These are phyloP conservation scores for Aspergillus pseudoviridinutans DNA, from an alignment of 2,329 filamentous ascomycete genomes.

Conservation along the genomic window DNA sequence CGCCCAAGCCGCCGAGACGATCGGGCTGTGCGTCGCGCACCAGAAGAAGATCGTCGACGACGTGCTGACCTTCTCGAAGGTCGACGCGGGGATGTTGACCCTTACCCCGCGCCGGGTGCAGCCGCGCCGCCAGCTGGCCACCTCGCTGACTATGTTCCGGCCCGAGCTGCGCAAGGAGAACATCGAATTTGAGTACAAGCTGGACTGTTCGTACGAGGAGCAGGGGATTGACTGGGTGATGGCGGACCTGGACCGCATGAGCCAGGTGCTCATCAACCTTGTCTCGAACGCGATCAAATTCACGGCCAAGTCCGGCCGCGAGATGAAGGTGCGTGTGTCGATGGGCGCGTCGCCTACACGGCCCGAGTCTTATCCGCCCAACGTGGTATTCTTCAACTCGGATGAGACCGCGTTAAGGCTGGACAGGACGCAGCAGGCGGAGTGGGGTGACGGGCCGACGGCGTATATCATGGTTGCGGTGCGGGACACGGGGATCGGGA, in stretches of 20 bases:
- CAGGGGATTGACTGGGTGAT: constrained; percentile 61
- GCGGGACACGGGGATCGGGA: constrained; percentile 70
- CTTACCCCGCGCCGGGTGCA: constrained; percentile 68
- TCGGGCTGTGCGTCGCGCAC: constrained; percentile 72
- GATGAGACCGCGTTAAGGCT: constrained; percentile 16
- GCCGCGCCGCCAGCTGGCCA: constrained; percentile 62
- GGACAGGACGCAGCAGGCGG: constrained; percentile 37
- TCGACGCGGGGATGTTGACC: constrained; percentile 70
- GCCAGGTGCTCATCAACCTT: constrained; percentile 76
- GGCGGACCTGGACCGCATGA: constrained; percentile 68
- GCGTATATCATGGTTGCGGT: constrained; percentile 70
- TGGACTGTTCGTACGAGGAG: constrained; percentile 59
- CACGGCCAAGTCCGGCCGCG: constrained; percentile 52
- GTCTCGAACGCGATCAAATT: constrained; percentile 81
- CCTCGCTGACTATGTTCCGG: constrained; percentile 73
- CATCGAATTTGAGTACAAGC: constrained; percentile 62
- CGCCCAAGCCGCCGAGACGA: constrained; percentile 72
- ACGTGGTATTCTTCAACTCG: constrained; percentile 30
- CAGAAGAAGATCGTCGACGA: constrained; percentile 78
- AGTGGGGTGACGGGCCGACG: constrained; percentile 56
- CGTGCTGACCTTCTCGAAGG: constrained; percentile 68
- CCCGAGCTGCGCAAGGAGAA: constrained; percentile 66
- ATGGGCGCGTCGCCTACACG: constrained; percentile 48
- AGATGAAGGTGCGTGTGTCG: constrained; percentile 46
- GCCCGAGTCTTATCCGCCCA: constrained; percentile 41